Evolutionary conservation across 257 asterid species (phyloP).

Genomic region (Salvia miltiorrhiza): DNA sequence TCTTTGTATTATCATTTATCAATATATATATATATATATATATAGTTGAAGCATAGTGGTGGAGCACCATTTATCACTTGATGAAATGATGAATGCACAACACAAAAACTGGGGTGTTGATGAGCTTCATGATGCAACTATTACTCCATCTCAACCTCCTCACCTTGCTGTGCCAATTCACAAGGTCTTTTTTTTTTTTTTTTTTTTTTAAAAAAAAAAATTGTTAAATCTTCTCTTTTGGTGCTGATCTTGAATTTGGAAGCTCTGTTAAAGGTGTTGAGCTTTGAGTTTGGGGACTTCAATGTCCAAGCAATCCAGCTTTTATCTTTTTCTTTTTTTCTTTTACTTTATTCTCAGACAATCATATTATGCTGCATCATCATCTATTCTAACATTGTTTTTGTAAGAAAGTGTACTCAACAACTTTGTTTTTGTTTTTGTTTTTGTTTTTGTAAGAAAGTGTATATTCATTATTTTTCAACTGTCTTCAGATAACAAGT

Average conservation of each 20-base stretch:
- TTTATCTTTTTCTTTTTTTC: conserved; percentile 3
- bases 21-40: background rate
- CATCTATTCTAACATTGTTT: background rate
- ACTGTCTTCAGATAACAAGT: too few species aligned
- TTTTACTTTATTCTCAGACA: conserved; percentile 17
- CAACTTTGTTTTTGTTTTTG: too few species aligned
- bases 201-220: too few species aligned
- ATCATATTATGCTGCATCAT: background rate
- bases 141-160: background rate
- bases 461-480: too few species aligned
- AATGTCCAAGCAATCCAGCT: background rate
- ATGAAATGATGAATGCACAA: conserved; percentile 14
- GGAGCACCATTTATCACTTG: background rate
- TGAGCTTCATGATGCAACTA: background rate
- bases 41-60: background rate
- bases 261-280: background rate
- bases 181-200: conserved; percentile 3
- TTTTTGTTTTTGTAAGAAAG: too few species aligned
- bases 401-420: too few species aligned
- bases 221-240: background rate
- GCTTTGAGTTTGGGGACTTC: conserved; percentile 4
- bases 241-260: background rate
- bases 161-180: conserved; percentile 26
- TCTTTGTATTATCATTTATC: too few species aligned
- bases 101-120: background rate